Base-by-base conservation (phyloP, 1,139 yeast species). In the Lizanozyma gosingica region DNA sequence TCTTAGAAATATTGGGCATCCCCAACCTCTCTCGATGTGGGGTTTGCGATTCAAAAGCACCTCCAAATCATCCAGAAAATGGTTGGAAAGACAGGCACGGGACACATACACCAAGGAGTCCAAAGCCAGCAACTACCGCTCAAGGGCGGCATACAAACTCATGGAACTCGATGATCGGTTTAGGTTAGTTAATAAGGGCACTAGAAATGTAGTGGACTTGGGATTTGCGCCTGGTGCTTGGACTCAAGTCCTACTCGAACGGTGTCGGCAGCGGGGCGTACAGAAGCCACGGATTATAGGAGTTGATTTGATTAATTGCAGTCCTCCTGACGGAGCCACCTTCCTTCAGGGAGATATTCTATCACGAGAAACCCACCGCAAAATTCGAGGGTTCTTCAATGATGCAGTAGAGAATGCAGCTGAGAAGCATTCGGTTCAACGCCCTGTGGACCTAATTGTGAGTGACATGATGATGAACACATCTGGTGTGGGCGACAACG, bases 121-220 rank as follows among this genome's bases (percentile, higher is more conserved):
- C 3, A 79, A 76, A 52, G 63, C 65, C 9, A 71, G 73, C 39
- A 75, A 83, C 44, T 76, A 76, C 49, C 72, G 81, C 49, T 87
- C 97, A 2, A 63, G 98, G 39, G 98, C 98, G 0, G 97, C 97
- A 0, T 90, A 77, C 63, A 92, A 92, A 55, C 65, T 92, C 35
- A 57, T 79, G 16, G 87, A 83, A 55, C 68, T 92, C 32, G 80
- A 88, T 55, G 67, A 78, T 27, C 78, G 74, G 53, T 83, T 70
- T 59, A 62, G 66, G 22, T 47, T 92, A 2, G 80, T 92, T 57
- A 63, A 63, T 41, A 67, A 45, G 4, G 67, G 70, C 8, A 46
- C 63, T 2, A 67, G 63, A 49, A 78, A 82, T 41, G 83, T 92
- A 0, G 78, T 92, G 3, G 98, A 92, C 60, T 66, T 92, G 39